Percentiles rank a stretch among this genome's conserved stretches.
These are phyloP conservation scores for Leucoagaricus sp. DNA, from an alignment of 1,284 basidiomycete species.

Conservation along the genomic window DNA sequence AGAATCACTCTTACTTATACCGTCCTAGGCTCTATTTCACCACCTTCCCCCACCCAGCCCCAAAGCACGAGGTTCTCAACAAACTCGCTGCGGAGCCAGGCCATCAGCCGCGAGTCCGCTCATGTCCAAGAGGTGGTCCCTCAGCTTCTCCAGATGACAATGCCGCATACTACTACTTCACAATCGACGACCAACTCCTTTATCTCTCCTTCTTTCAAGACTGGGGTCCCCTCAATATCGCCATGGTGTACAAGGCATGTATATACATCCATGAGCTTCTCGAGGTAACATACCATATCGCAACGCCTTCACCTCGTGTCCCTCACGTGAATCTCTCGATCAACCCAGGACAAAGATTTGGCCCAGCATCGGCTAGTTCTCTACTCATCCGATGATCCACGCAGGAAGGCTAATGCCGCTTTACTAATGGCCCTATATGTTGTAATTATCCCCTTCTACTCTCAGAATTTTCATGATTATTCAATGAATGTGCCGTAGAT, in stretches of 20 bases:
- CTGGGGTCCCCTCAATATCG: constrained; percentile 92
- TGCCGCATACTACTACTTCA: constrained; percentile 74
- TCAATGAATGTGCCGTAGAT: constrained; percentile 55
- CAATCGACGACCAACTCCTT: constrained; percentile 87
- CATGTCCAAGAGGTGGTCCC: constrained; percentile 55
- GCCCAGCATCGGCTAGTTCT: constrained; percentile 77
- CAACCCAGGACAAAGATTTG: constrained; percentile 66
- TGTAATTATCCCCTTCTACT: constrained; percentile 47
- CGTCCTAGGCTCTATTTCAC: constrained; percentile 75
- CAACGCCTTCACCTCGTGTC: constrained; percentile 33
- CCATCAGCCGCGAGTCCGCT: constrained; percentile 59
- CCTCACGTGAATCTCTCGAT: constrained; percentile 24
- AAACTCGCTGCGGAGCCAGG: constrained; percentile 47
- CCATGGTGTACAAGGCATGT: constrained; percentile 94
- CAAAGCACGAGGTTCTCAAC: constrained; percentile 65
- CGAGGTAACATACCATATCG: constrained; percentile 53
- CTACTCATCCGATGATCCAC: constrained; percentile 86
- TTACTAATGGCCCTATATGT: constrained; percentile 90
- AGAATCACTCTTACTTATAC: constrained; percentile 17
- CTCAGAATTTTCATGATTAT: constrained; percentile 18
- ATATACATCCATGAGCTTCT: constrained; percentile 89
- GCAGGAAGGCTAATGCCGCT: constrained; percentile 92
- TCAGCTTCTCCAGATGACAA: constrained; percentile 66
- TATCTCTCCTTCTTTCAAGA: constrained; percentile 96
- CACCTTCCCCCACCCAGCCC: constrained; percentile 73